A percentile compares a stretch with the other conserved stretches of the same genome.
phyloP scores from a whole-genome alignment of 2,329 filamentous ascomycete species.

The Colletotrichum sp. region DNA sequence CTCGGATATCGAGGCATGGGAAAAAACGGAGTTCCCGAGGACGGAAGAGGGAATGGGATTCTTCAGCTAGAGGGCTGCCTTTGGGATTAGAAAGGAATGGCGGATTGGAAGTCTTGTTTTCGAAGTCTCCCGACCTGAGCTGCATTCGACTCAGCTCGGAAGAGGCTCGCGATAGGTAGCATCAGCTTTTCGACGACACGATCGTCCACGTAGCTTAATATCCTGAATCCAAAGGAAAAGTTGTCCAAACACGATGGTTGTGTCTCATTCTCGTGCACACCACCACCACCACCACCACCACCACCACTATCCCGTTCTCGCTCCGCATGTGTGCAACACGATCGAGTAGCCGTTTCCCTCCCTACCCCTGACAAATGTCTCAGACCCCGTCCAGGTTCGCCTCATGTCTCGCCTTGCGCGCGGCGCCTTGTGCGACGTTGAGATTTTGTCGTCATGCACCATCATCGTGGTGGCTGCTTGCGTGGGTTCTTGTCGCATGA shows the following conservation, averaged over 20 bases:
- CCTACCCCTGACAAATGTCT: not conserved
- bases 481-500: not conserved
- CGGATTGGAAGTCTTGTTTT: not conserved
- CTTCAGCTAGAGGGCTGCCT: not conserved
- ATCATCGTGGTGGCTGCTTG: not conserved
- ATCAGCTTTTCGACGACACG: not conserved
- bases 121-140: not conserved
- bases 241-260: not conserved
- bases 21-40: not conserved
- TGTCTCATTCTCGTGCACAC: not conserved
- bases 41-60: not conserved
- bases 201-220: conserved; percentile 18
- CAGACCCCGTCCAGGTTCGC: not conserved
- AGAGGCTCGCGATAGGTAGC: not conserved
- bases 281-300: not conserved
- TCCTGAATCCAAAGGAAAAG: conserved; percentile 1
- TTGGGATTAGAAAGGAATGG: not conserved
- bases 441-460: not conserved
- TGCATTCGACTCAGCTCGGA: not conserved
- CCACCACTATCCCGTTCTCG: not conserved
- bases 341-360: not conserved
- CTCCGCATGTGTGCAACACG: not conserved
- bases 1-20: not conserved
- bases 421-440: not conserved
- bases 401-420: not conserved